Evolutionary conservation across 2,329 filamentous ascomycete species (phyloP).

Genomic region (Pestalotiopsis sp.): DNA sequence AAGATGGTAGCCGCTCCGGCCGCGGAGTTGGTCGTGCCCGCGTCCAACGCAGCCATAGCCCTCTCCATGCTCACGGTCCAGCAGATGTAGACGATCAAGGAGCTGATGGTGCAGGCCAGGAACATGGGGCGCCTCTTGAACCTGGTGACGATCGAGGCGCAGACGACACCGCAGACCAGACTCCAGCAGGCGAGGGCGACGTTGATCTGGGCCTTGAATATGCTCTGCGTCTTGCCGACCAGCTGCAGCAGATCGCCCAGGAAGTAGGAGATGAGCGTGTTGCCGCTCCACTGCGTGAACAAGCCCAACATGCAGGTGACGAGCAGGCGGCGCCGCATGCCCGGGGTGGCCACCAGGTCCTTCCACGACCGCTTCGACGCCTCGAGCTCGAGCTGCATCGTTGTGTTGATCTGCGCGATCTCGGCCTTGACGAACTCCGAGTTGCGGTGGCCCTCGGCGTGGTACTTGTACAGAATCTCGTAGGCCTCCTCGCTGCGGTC

Average conservation of each 20-base stretch:
- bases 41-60: conserved; percentile 35
- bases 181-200: conserved; percentile 48
- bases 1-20: conserved; percentile 44
- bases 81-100: conserved; percentile 50
- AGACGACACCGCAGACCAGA: conserved; percentile 43
- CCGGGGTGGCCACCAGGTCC: conserved; percentile 53
- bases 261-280: conserved; percentile 49
- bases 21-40: conserved; percentile 25
- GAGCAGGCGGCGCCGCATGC: conserved; percentile 52
- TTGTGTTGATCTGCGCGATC: conserved; percentile 17
- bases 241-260: conserved; percentile 44
- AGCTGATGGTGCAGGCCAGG: conserved; percentile 41
- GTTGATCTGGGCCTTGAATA: conserved; percentile 49
- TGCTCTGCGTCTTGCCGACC: conserved; percentile 44
- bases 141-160: conserved; percentile 43
- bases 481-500: conserved; percentile 34
- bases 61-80: conserved; percentile 53
- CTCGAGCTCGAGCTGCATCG: conserved; percentile 47
- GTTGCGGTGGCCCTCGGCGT: conserved; percentile 48
- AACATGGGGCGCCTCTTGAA: conserved; percentile 41
- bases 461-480: conserved; percentile 37
- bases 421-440: conserved; percentile 44
- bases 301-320: conserved; percentile 53
- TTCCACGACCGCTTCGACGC: conserved; percentile 54
- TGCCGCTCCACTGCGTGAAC: conserved; percentile 58